Percentiles rank a stretch among this genome's conserved stretches.
phyloP scores from a whole-genome alignment of 2,329 filamentous ascomycete species.

The Aspergillus aculeatinus region DNA sequence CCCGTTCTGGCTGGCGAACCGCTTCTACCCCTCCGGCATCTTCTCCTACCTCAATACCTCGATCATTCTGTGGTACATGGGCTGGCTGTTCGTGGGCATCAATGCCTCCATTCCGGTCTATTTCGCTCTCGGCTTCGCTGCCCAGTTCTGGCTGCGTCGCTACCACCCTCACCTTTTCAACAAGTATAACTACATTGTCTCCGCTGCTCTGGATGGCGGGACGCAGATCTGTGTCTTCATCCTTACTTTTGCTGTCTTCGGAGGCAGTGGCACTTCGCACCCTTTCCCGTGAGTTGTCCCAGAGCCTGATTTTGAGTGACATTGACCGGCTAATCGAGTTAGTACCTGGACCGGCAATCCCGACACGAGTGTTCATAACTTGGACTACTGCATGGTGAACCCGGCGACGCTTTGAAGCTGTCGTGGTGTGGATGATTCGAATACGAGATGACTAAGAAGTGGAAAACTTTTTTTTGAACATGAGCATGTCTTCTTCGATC shows the following conservation, averaged over 20 bases:
- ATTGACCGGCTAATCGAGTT: neutral
- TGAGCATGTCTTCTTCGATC: too few species aligned
- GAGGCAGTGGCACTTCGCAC: conserved; percentile 6
- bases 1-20: conserved; percentile 2
- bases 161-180: conserved; percentile 8
- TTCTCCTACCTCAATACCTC: conserved; percentile 11
- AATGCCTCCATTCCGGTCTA: conserved; percentile 4
- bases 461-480: too few species aligned
- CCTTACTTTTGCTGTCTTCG: conserved; percentile 13
- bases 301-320: neutral
- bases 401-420: neutral
- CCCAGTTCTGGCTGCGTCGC: conserved; percentile 10
- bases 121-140: conserved; percentile 3
- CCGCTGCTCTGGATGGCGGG: conserved; percentile 9
- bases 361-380: conserved; percentile 1
- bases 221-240: conserved; percentile 11
- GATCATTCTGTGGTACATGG: conserved; percentile 5
- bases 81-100: conserved; percentile 4
- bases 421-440: neutral
- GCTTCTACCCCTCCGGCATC: neutral
- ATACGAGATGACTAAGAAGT: too few species aligned
- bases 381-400: conserved; percentile 8
- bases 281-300: conserved; percentile 6
- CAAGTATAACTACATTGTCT: conserved; percentile 12
- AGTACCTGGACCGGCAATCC: conserved; percentile 2